phyloP scores from a whole-genome alignment of 352 stramenopile species.

The Phytopythium oedochilum region DNA sequence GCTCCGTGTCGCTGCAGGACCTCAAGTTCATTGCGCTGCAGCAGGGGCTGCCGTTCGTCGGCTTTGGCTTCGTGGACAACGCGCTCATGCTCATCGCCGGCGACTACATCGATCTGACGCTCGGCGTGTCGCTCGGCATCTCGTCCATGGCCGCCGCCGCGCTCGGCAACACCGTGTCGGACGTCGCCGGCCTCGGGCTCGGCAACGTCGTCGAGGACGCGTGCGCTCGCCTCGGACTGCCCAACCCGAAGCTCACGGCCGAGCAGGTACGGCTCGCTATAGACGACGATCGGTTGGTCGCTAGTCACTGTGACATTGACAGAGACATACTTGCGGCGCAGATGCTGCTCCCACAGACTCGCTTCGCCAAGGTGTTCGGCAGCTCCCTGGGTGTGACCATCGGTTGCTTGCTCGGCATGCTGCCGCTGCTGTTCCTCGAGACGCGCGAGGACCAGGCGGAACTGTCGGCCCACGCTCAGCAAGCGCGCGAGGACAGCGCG shows the following conservation, averaged over 20 bases:
- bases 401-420: slow-evolving; percentile 74
- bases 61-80: slow-evolving; percentile 98
- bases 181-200: slow-evolving; percentile 58
- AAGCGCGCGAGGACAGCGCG: neutral
- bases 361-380: slow-evolving; percentile 60
- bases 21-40: slow-evolving; percentile 66
- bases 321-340: slow-evolving; percentile 10
- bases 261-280: slow-evolving; percentile 39
- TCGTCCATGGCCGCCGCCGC: slow-evolving; percentile 84
- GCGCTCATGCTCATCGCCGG: slow-evolving; percentile 91
- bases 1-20: slow-evolving; percentile 33
- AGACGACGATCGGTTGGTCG: neutral
- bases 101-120: slow-evolving; percentile 83
- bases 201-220: slow-evolving; percentile 83
- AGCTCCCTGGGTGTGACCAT: slow-evolving; percentile 70
- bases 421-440: slow-evolving; percentile 69
- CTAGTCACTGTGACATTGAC: too few relatives aligned
- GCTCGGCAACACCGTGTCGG: slow-evolving; percentile 84
- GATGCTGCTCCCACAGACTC: slow-evolving; percentile 60
- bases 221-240: slow-evolving; percentile 57
- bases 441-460: slow-evolving; percentile 32
- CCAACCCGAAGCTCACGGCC: slow-evolving; percentile 45
- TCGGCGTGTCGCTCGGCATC: slow-evolving; percentile 80
- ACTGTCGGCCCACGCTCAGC: neutral
- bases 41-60: slow-evolving; percentile 91